Percentiles rank a stretch among this genome's conserved stretches.
Evolutionary conservation across 768 basidiomycete species (phyloP).

Genomic region (Imleria badia): DNA sequence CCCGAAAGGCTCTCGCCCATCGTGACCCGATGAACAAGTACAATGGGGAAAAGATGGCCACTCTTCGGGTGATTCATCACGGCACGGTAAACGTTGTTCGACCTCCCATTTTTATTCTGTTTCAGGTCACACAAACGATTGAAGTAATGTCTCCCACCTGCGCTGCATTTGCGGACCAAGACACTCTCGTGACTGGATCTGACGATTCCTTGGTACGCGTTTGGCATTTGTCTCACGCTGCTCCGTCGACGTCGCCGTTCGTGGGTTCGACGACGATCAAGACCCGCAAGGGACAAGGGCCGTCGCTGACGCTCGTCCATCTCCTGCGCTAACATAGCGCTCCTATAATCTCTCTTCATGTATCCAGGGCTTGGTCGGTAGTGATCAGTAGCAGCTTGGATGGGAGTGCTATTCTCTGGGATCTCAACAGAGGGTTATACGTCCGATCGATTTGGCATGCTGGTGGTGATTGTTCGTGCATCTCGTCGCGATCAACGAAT

Average conservation of each 20-base stretch:
- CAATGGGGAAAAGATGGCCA: constrained; percentile 62
- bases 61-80: constrained; percentile 64
- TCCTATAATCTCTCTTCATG: constrained; percentile 62
- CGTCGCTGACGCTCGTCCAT: constrained; percentile 52
- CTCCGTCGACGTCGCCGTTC: constrained; percentile 18
- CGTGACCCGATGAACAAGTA: constrained; percentile 63
- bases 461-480: constrained; percentile 42
- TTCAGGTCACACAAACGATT: constrained; percentile 69
- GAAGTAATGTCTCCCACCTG: constrained; percentile 74
- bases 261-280: constrained; percentile 15
- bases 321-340: constrained; percentile 81
- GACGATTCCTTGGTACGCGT: constrained; percentile 79
- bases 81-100: constrained; percentile 45
- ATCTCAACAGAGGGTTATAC: constrained; percentile 81
- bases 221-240: constrained; percentile 60
- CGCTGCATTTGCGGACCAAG: constrained; percentile 73
- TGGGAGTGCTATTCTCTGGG: constrained; percentile 87
- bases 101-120: background rate
- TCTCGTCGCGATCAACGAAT: constrained; percentile 79
- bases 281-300: constrained; percentile 22
- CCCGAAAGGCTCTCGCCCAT: constrained; percentile 57
- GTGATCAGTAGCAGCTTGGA: constrained; percentile 83
- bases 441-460: constrained; percentile 79
- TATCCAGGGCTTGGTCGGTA: constrained; percentile 81
- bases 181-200: constrained; percentile 76